phyloP scores from a whole-genome alignment of 1,139 yeast species.

The Magnusiomyces suaveolens region DNA sequence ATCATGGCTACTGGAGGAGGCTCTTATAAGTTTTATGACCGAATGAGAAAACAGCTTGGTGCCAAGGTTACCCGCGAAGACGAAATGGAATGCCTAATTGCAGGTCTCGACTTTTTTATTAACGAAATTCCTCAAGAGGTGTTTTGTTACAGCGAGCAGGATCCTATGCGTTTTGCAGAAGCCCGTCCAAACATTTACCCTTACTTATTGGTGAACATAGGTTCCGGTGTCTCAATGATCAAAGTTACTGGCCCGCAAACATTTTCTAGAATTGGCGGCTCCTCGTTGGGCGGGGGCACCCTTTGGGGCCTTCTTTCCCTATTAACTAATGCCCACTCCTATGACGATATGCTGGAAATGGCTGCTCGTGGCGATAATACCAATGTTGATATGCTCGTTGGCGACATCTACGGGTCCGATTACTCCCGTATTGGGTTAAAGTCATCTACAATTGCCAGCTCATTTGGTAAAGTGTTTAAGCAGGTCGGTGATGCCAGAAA shows the following conservation, averaged over 20 bases:
- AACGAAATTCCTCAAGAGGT: conserved; percentile 85
- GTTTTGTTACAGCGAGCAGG: conserved; percentile 55
- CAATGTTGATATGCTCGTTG: conserved; percentile 87
- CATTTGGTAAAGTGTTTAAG: conserved; percentile 93
- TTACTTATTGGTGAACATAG: conserved; percentile 69
- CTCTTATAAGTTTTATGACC: conserved; percentile 72
- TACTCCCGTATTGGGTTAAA: conserved; percentile 86
- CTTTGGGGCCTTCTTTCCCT: conserved; percentile 89
- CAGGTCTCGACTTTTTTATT: conserved; percentile 85
- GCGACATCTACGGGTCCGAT: conserved; percentile 88
- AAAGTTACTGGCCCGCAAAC: conserved; percentile 78
- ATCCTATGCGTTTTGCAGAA: conserved; percentile 37
- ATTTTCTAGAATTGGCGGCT: conserved; percentile 87
- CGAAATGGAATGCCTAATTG: conserved; percentile 93
- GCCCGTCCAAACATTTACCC: conserved; percentile 37
- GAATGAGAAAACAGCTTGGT: conserved; percentile 48
- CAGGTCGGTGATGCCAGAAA: conserved; percentile 34
- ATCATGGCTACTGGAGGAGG: conserved; percentile 99
- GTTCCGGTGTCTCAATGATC: conserved; percentile 93
- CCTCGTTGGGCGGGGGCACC: conserved; percentile 98
- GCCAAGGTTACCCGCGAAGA: conserved; percentile 50
- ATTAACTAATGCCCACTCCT: conserved; percentile 77
- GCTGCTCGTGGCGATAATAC: conserved; percentile 85
- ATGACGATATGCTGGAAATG: conserved; percentile 91
- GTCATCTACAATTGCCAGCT: conserved; percentile 85